Conservation (phyloP, 1,284 basidiomycete species). For the Trametes polyzona region DNA sequence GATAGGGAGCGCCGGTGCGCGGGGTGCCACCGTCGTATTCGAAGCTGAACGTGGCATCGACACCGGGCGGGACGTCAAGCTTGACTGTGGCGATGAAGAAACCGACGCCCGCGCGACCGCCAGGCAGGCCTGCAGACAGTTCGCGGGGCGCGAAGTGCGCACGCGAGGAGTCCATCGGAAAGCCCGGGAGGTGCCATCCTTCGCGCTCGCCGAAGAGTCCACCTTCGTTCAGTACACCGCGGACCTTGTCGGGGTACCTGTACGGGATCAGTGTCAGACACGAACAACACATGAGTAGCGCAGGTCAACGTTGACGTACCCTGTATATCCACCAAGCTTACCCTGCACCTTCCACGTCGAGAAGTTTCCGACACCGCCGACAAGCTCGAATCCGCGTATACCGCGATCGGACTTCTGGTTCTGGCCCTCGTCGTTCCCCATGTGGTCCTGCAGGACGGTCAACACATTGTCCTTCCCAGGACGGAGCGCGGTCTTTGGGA, state of each 20-base stretch:
- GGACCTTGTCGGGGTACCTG: conserved; percentile 70
- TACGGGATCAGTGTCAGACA: not conserved
- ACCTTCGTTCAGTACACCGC: conserved; percentile 79
- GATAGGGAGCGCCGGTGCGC: conserved; percentile 62
- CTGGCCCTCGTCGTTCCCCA: conserved; percentile 70
- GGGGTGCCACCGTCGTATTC: conserved; percentile 50
- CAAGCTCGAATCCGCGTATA: conserved; percentile 73
- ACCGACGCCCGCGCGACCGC: conserved; percentile 63
- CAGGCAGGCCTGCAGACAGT: conserved; percentile 59
- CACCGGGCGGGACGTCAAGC: conserved; percentile 57
- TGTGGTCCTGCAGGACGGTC: conserved; percentile 81
- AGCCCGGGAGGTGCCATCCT: conserved; percentile 84
- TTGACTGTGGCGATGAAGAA: conserved; percentile 80
- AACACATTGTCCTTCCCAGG: conserved; percentile 69
- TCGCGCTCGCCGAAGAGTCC: conserved; percentile 77
- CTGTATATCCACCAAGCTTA: conserved; percentile 75
- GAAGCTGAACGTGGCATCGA: conserved; percentile 71
- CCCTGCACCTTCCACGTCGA: conserved; percentile 81
- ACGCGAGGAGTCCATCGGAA: conserved; percentile 45
- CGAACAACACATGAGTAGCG: not conserved
- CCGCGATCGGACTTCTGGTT: conserved; percentile 73
- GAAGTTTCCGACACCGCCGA: conserved; percentile 53
- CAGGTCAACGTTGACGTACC: conserved; percentile 43
- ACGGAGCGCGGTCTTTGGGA: conserved; percentile 58
- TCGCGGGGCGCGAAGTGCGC: conserved; percentile 60